Conservation (phyloP, 148 eudicot species). For the Selenicereus undatus region DNA sequence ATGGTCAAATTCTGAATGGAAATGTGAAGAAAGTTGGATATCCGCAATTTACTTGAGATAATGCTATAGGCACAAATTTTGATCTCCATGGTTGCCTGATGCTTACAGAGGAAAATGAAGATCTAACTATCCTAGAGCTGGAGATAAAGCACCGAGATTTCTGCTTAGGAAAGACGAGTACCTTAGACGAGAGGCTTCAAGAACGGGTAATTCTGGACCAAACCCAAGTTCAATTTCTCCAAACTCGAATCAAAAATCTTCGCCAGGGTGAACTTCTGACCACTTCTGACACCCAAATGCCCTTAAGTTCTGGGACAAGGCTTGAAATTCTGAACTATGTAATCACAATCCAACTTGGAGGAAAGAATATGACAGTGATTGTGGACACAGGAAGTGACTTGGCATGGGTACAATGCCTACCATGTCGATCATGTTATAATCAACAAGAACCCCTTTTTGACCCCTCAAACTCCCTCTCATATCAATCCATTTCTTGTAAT, state of each 20-base stretch:
- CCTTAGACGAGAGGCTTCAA: slow-evolving; percentile 35
- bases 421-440: slow-evolving; percentile 61
- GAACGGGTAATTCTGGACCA: slow-evolving; percentile 43
- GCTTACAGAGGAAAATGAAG: slow-evolving; percentile 27
- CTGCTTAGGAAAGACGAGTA: slow-evolving; percentile 27
- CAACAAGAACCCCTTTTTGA: slow-evolving; percentile 68
- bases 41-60: not conserved
- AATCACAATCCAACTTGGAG: slow-evolving; percentile 59
- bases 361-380: slow-evolving; percentile 56
- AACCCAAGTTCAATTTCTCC: slow-evolving; percentile 48
- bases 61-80: not conserved
- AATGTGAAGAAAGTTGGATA: not conserved
- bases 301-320: slow-evolving; percentile 56
- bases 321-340: slow-evolving; percentile 76
- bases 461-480: slow-evolving; percentile 51
- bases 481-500: slow-evolving; percentile 40
- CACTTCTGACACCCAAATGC: slow-evolving; percentile 40
- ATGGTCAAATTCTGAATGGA: no score
- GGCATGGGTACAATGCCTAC: slow-evolving; percentile 85
- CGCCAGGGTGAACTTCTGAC: slow-evolving; percentile 28
- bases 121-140: slow-evolving; percentile 59
- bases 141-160: slow-evolving; percentile 63
- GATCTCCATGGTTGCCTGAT: not conserved
- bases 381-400: slow-evolving; percentile 89
- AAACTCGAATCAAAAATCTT: slow-evolving; percentile 38